These are phyloP conservation scores for Phytophthora agathidicida DNA, from an alignment of 352 stramenopile species.

Conservation along the genomic window DNA sequence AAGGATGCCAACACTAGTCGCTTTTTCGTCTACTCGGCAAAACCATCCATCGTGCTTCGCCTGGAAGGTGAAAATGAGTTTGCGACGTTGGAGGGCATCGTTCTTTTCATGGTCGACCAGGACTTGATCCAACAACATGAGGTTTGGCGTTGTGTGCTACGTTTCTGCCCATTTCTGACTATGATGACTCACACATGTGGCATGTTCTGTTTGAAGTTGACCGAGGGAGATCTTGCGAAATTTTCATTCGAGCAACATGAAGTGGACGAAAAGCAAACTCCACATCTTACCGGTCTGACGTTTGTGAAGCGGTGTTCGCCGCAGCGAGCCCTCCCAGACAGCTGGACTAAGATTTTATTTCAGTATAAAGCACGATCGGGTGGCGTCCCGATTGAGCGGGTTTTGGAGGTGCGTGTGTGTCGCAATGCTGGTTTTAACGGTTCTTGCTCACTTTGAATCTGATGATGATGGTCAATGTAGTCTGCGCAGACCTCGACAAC, in stretches of 20 bases:
- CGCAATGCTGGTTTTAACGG: neutral
- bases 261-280: constrained; percentile 49
- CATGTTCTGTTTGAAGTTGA: constrained; percentile 42
- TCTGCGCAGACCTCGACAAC: constrained; percentile 26
- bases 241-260: constrained; percentile 78
- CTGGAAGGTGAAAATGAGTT: constrained; percentile 59
- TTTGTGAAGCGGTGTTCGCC: constrained; percentile 83
- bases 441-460: constrained; percentile 4
- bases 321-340: constrained; percentile 83
- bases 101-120: constrained; percentile 50
- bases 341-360: constrained; percentile 91
- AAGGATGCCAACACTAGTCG: constrained; percentile 88
- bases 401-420: constrained; percentile 58
- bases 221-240: constrained; percentile 77
- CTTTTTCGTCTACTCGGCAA: constrained; percentile 77
- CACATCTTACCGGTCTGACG: constrained; percentile 54
- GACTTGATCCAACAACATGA: constrained; percentile 68
- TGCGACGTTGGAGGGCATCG: constrained; percentile 75
- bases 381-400: constrained; percentile 64
- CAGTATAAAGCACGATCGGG: constrained; percentile 72
- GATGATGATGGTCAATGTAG: constrained; percentile 16
- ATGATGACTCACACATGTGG: neutral
- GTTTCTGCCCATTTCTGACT: neutral
- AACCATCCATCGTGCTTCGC: constrained; percentile 75
- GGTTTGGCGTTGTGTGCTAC: constrained; percentile 35